A percentile compares a stretch with the other conserved stretches of the same genome.
Conservation (phyloP, 2,329 filamentous ascomycete genomes). For the Cladosporium velox region DNA sequence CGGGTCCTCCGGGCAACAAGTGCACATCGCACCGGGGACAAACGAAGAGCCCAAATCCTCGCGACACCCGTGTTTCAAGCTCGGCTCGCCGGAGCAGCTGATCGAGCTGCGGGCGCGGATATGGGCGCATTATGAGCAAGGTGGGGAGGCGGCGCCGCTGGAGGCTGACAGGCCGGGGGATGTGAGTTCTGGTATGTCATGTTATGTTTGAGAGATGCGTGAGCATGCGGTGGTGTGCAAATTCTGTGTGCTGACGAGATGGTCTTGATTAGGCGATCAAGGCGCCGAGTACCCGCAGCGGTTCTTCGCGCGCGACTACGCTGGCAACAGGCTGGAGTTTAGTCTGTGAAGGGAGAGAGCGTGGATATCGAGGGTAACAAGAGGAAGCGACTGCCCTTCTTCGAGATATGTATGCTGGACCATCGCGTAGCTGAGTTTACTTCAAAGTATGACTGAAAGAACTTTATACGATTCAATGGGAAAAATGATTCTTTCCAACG, state of each 20-base stretch:
- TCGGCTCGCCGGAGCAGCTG: slow-evolving; percentile 53
- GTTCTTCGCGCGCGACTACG: slow-evolving; percentile 59
- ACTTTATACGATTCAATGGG: not conserved
- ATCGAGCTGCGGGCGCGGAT: slow-evolving; percentile 50
- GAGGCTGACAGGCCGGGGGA: slow-evolving; percentile 59
- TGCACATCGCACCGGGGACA: slow-evolving; percentile 56
- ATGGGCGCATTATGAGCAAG: slow-evolving; percentile 54
- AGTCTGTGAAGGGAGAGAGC: slow-evolving; percentile 32
- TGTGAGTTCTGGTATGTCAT: slow-evolving; percentile 35
- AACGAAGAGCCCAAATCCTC: slow-evolving; percentile 44
- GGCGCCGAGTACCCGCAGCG: slow-evolving; percentile 62
- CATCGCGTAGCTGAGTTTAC: not conserved
- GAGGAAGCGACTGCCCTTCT: not conserved
- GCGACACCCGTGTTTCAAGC: slow-evolving; percentile 61
- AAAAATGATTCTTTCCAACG: not conserved
- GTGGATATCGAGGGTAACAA: not conserved
- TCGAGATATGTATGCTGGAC: too few species aligned
- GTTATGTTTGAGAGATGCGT: slow-evolving; percentile 37
- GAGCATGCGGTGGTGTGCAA: not conserved
- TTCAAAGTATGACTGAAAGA: not conserved
- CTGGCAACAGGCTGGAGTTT: slow-evolving; percentile 45
- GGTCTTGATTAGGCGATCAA: slow-evolving; percentile 44
- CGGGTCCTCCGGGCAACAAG: slow-evolving; percentile 55
- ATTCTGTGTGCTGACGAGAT: slow-evolving; percentile 11
- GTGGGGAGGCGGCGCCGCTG: slow-evolving; percentile 53